Conservation (phyloP, 192 early-diverging fungal genomes). For the Backusella morwellensis region DNA sequence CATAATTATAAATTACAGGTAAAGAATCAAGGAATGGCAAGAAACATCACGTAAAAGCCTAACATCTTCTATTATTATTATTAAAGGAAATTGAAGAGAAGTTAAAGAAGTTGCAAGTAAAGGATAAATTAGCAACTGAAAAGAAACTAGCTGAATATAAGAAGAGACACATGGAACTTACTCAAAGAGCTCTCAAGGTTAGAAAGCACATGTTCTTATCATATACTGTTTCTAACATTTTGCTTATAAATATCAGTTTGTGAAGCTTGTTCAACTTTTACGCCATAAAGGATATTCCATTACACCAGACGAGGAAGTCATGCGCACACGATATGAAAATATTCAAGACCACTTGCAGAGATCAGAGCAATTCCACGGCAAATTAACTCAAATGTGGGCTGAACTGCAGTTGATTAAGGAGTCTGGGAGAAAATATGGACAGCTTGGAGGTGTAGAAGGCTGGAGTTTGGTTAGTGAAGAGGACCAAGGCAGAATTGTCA, state of each 20-base stretch:
- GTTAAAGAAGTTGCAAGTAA: constrained; percentile 32
- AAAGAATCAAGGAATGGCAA: neutral
- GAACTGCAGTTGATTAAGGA: constrained; percentile 72
- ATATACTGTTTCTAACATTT: neutral
- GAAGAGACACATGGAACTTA: constrained; percentile 70
- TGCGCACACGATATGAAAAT: constrained; percentile 71
- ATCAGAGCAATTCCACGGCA: constrained; percentile 75
- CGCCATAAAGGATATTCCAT: constrained; percentile 78
- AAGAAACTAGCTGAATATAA: constrained; percentile 76
- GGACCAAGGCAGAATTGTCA: constrained; percentile 16
- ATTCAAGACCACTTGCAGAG: constrained; percentile 72
- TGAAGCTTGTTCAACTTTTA: constrained; percentile 68
- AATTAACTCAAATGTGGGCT: constrained; percentile 82
- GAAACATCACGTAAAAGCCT: neutral
- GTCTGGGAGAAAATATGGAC: constrained; percentile 37
- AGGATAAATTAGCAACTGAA: constrained; percentile 68
- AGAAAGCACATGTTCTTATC: neutral
- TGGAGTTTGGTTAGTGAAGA: constrained; percentile 17
- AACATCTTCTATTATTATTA: too few relatives aligned
- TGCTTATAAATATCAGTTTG: neutral
- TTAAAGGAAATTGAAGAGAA: constrained; percentile 20
- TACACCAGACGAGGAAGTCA: constrained; percentile 78
- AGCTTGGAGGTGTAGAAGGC: constrained; percentile 13
- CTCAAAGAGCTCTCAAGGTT: constrained; percentile 72
- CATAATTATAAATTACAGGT: constrained; percentile 72